Evolutionary conservation across 179 eudicot species (phyloP), one percentile per base, ranked within the genome.

Genomic region (Sideroxylon spinosum): DNA sequence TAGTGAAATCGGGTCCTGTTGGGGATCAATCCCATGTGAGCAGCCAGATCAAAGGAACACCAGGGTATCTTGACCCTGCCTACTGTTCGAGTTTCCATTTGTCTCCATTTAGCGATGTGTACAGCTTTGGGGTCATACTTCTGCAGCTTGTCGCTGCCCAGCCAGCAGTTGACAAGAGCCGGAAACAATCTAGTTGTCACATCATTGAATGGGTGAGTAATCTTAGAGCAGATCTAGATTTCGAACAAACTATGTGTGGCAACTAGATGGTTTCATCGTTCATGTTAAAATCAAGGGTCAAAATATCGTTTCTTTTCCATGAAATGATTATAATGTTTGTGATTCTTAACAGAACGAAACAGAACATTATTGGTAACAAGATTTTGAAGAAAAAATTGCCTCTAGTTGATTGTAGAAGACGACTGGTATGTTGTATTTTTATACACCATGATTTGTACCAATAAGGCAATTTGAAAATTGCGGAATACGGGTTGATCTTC

Each of bases 21-120:
- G 90, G 86, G 17, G 90, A 87, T 70, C 79, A 85, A 59, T 87
- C 90, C 0, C 86, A 87, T 80, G 90, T 87, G n/a, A 87, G 85
- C 69, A 87, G 84, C 64, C 83, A 79, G 76, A 78, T 87, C 53
- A 87, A 87, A 76, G 90, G 90, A 53, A 87, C 90, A 53, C 86
- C 86, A 8, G 90, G 90, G 25, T 87, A 87, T 76, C 86, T 87
- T 22, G 90, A 87, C 65, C 88, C 90, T 48, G 90, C 90, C 53
- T 87, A 87, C 52, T 85, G 88, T 76, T 60, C 88, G 4, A 83
- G 84, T 60, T 78, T 77, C 48, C 90, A 87, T 59, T 78, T 87
- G 76, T 76, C 80, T 64, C 83, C 88, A 0, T 85, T 81, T 48
- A 85, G 84, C 55, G 90, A 85, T 76, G 90, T 87, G 19, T 87